Conservation (phyloP, 768 basidiomycete genomes). For the Asterophora lycoperdoides region DNA sequence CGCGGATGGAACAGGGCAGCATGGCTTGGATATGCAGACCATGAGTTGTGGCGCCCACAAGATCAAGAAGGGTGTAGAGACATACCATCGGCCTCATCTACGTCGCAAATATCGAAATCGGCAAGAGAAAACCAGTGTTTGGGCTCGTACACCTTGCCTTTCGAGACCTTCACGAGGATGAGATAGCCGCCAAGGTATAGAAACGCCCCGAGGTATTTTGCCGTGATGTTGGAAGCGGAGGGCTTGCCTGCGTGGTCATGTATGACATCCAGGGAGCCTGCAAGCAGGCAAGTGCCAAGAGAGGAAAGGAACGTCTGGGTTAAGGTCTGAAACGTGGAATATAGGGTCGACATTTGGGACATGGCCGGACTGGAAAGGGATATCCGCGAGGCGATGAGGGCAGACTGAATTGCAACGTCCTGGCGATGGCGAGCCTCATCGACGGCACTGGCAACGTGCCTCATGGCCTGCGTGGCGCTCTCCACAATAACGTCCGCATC, state of each 20-base stretch:
- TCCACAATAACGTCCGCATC: conserved; percentile 43
- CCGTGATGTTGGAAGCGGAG: conserved; percentile 51
- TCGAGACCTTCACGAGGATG: conserved; percentile 81
- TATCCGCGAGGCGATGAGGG: conserved; percentile 66
- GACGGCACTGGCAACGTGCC: conserved; percentile 68
- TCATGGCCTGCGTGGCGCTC: conserved; percentile 67
- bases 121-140: conserved; percentile 83
- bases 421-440: conserved; percentile 74
- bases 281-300: conserved; percentile 73
- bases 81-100: conserved; percentile 72
- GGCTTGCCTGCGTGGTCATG: conserved; percentile 53
- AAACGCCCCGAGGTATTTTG: conserved; percentile 89
- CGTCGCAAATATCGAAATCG: conserved; percentile 66
- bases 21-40: conserved; percentile 44
- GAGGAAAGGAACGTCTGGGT: conserved; percentile 62
- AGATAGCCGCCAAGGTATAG: conserved; percentile 84
- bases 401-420: conserved; percentile 61
- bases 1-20: conserved; percentile 77
- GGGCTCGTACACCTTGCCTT: conserved; percentile 78
- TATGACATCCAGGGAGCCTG: conserved; percentile 86
- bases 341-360: conserved; percentile 21
- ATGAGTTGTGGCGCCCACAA: neutral
- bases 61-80: conserved; percentile 13
- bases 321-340: conserved; percentile 33
- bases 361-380: conserved; percentile 31